Conservation (phyloP, 139 green algal species). For the Closterium sp. region DNA sequence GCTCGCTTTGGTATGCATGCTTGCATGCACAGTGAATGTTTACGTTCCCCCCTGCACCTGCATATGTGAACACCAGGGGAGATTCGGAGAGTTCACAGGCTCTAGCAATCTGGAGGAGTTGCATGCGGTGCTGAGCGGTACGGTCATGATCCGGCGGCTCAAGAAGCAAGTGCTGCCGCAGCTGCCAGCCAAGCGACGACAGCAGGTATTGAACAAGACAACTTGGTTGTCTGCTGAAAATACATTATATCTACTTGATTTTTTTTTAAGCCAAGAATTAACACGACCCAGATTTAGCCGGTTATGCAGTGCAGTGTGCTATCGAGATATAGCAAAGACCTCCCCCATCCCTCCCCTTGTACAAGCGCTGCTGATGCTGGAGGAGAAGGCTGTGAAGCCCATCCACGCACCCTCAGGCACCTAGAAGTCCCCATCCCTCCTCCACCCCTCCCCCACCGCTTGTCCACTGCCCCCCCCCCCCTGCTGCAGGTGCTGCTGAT, state of each 20-base stretch:
- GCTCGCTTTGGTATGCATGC: no score
- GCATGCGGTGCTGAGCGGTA: slow-evolving; percentile 67
- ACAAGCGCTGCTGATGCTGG: not conserved
- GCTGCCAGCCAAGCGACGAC: slow-evolving; percentile 82
- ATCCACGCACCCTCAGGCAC: not conserved
- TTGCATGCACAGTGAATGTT: no score
- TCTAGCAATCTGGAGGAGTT: slow-evolving; percentile 69
- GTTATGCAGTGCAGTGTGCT: no score
- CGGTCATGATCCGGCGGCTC: slow-evolving; percentile 85
- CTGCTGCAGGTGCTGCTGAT: slow-evolving; percentile 1
- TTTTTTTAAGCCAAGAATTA: no score
- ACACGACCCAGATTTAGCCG: no score
- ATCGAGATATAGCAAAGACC: no score
- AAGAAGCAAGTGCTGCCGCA: slow-evolving; percentile 90
- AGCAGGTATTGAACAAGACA: slow-evolving; percentile 66
- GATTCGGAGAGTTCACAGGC: slow-evolving; percentile 36
- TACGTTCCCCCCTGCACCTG: no score
- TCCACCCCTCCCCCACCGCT: no score
- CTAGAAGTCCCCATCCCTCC: no score
- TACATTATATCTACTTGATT: no score
- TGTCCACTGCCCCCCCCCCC: no score
- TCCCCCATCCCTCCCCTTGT: not conserved
- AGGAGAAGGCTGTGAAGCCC: not conserved
- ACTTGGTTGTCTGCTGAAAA: no score
- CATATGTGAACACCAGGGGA: not conserved